Conservation (phyloP, 2,329 filamentous ascomycete species). For the Aureobasidium sp. region DNA sequence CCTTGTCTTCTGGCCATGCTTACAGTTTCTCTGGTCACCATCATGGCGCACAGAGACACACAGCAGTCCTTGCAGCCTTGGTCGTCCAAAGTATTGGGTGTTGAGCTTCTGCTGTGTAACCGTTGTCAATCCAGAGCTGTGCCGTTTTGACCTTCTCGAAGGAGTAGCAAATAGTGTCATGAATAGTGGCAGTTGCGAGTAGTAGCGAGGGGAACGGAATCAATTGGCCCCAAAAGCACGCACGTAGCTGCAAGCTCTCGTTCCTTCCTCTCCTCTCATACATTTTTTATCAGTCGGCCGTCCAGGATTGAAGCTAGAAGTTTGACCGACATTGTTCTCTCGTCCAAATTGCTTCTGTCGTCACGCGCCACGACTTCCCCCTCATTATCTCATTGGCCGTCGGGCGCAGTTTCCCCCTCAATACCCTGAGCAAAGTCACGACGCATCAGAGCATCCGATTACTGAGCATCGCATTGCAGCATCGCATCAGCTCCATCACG, state of each 20-base stretch:
- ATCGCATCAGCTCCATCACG: background rate
- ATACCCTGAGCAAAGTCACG: constrained; percentile 11
- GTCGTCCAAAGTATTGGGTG: background rate
- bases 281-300: background rate
- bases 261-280: background rate
- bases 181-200: constrained; percentile 12
- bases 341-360: constrained; percentile 10
- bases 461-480: constrained; percentile 5
- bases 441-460: background rate
- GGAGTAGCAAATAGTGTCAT: constrained; percentile 10
- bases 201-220: constrained; percentile 9
- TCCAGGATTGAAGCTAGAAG: background rate
- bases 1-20: background rate
- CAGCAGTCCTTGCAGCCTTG: background rate
- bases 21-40: background rate
- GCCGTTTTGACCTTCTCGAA: constrained; percentile 2
- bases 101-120: constrained; percentile 5
- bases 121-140: constrained; percentile 13
- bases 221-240: constrained; percentile 8
- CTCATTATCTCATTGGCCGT: constrained; percentile 12
- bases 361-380: constrained; percentile 10
- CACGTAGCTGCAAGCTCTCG: background rate
- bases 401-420: constrained; percentile 8
- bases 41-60: background rate
- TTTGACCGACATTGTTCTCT: background rate